phyloP scores from a whole-genome alignment of 768 basidiomycete species.

The Boletus subparvulus region DNA sequence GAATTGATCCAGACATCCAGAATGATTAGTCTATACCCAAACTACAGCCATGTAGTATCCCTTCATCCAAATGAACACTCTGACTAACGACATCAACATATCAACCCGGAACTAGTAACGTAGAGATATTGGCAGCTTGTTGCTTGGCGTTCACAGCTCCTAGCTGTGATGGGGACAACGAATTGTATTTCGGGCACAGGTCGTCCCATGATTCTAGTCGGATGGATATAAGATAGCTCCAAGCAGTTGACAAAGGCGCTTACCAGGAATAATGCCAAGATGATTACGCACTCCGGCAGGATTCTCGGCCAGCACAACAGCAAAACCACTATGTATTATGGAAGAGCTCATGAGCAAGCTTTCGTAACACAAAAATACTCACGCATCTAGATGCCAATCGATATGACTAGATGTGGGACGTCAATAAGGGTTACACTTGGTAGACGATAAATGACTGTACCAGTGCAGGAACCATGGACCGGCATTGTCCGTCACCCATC shows the following conservation, averaged over 20 bases:
- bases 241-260: not conserved
- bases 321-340: conserved; percentile 21
- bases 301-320: conserved; percentile 27
- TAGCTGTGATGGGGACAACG: conserved; percentile 20
- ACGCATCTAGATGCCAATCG: conserved; percentile 31
- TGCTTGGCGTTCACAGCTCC: conserved; percentile 17
- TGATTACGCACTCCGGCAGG: conserved; percentile 17
- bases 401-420: conserved; percentile 21
- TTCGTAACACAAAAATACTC: not conserved
- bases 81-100: no score
- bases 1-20: not conserved
- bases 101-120: conserved; percentile 17
- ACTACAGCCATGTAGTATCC: not conserved
- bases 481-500: conserved; percentile 62
- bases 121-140: conserved; percentile 21
- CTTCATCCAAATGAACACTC: not conserved
- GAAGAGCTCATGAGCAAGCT: not conserved
- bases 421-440: not conserved
- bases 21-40: not conserved
- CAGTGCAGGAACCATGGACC: conserved; percentile 56
- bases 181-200: conserved; percentile 25
- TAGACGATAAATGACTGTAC: conserved; percentile 7
- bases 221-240: not conserved
- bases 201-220: conserved; percentile 25
- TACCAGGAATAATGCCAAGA: conserved; percentile 18